These are phyloP conservation scores for Penicillium chermesinum DNA, from an alignment of 495 filamentous ascomycete genomes.

Conservation along the genomic window DNA sequence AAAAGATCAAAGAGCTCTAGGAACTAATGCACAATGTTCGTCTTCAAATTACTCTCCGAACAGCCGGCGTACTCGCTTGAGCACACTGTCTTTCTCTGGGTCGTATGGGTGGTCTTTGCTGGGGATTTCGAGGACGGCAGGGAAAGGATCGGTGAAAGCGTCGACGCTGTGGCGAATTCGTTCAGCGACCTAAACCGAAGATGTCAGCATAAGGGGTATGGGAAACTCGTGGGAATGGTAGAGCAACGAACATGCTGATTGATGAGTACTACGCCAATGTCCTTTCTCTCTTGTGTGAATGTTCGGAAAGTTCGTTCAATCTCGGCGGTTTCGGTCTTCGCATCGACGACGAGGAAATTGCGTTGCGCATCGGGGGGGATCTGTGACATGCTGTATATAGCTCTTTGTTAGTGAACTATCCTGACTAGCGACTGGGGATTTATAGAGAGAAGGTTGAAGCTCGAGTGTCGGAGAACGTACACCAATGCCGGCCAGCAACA, in stretches of 20 bases:
- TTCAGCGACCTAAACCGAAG: constrained; percentile 69
- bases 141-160: constrained; percentile 50
- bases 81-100: constrained; percentile 96
- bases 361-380: constrained; percentile 79
- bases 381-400: constrained; percentile 61
- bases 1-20: constrained; percentile 1
- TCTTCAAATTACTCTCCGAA: constrained; percentile 73
- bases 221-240: neutral
- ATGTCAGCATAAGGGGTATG: neutral
- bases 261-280: constrained; percentile 93
- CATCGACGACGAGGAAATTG: constrained; percentile 95
- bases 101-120: constrained; percentile 99
- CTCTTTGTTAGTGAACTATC: neutral
- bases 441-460: neutral
- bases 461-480: constrained; percentile 48
- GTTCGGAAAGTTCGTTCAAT: constrained; percentile 90
- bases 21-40: constrained; percentile 4
- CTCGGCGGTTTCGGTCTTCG: constrained; percentile 77
- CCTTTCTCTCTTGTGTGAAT: constrained; percentile 84
- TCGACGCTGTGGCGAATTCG: constrained; percentile 74
- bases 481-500: constrained; percentile 91
- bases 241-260: constrained; percentile 82
- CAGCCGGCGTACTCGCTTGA: constrained; percentile 81
- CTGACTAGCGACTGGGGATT: neutral
- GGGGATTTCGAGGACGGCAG: constrained; percentile 79